phyloP scores from a whole-genome alignment of 164 flowering plant genomes.

The Vitis cinerea region DNA sequence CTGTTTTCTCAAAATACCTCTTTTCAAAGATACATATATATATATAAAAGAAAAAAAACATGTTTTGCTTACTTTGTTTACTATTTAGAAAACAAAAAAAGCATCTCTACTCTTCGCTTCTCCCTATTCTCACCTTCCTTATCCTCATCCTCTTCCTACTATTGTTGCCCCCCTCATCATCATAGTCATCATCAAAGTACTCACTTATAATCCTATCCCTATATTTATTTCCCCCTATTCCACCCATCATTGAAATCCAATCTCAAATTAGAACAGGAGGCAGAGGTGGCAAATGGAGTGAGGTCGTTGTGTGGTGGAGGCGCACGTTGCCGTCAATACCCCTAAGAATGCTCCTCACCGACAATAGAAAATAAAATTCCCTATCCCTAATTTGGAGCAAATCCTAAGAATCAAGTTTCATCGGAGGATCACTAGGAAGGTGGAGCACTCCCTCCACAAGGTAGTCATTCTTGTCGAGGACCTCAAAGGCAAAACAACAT shows the following conservation, averaged over 20 bases:
- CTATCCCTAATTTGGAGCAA: conserved; percentile 93
- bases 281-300: too few relatives aligned
- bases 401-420: conserved; percentile 92
- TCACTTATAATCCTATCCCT: conserved; percentile 29
- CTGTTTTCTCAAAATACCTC: too few relatives aligned
- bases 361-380: conserved; percentile 86
- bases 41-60: too few relatives aligned
- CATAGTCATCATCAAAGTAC: conserved; percentile 45
- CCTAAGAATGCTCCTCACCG: conserved; percentile 67
- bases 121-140: too few relatives aligned
- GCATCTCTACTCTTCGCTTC: too few relatives aligned
- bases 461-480: conserved; percentile 91
- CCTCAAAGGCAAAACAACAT: conserved; percentile 89
- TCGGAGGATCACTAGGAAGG: conserved; percentile 76
- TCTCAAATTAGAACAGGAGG: background rate
- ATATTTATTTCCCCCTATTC: conserved; percentile 35
- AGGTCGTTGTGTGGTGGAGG: too few relatives aligned
- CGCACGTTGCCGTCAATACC: conserved; percentile 17
- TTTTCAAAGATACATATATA: too few relatives aligned
- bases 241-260: conserved; percentile 11
- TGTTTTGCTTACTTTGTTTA: too few relatives aligned
- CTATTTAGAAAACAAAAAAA: too few relatives aligned
- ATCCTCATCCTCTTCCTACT: conserved; percentile 43
- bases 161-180: conserved; percentile 40
- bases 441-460: conserved; percentile 91